A percentile compares a stretch with the other conserved stretches of the same genome.
Conservation (phyloP, 371 early-diverging fungal species). For the Umbelopsis sp. region DNA sequence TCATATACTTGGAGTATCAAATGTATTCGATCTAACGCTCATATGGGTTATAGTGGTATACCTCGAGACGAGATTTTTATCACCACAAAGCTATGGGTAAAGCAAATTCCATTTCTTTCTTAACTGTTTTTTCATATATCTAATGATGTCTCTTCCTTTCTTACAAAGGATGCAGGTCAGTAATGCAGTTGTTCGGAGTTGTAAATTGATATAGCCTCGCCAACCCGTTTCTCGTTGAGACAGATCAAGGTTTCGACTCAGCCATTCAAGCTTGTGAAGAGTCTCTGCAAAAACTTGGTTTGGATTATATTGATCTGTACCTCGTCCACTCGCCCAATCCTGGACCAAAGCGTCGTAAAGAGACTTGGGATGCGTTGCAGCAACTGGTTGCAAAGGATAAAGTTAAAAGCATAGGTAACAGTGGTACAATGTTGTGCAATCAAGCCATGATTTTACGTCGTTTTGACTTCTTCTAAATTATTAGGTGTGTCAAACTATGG, state of each 20-base stretch:
- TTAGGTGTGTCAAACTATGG: constrained; percentile 74
- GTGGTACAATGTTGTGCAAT: background rate
- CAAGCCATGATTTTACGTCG: too few relatives aligned
- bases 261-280: constrained; percentile 40
- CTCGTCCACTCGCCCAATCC: constrained; percentile 74
- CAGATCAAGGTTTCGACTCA: constrained; percentile 45
- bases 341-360: constrained; percentile 34
- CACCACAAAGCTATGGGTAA: constrained; percentile 69
- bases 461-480: too few relatives aligned
- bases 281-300: constrained; percentile 49
- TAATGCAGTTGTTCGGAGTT: background rate
- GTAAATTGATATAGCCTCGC: background rate
- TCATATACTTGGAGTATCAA: background rate
- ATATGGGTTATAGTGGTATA: background rate
- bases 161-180: background rate
- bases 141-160: background rate
- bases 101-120: background rate
- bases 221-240: background rate
- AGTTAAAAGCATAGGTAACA: constrained; percentile 45
- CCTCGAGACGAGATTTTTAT: constrained; percentile 58
- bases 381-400: constrained; percentile 44
- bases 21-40: background rate
- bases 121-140: constrained; percentile 22
- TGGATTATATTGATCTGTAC: constrained; percentile 77
- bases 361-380: constrained; percentile 53